Base-by-base conservation (phyloP, 768 basidiomycete species). In the Pleurotus platypus region DNA sequence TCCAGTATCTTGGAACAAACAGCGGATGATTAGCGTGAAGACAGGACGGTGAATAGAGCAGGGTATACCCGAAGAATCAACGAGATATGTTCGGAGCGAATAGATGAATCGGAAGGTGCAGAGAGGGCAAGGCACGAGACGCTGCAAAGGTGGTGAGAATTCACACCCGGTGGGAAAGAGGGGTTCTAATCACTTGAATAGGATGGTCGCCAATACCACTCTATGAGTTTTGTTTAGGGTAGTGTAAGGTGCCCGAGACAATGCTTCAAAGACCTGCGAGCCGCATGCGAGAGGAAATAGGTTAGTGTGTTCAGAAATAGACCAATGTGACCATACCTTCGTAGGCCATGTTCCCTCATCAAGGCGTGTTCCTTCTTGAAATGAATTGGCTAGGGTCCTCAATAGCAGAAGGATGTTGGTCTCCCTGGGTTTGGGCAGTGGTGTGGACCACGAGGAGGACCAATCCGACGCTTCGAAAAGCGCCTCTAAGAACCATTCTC, bases 371-470 rank as follows among this genome's bases (percentile, higher is more conserved):
- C 75, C 78, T 2, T 86, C 86, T 62, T 86, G 81, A 66, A 94
- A 86, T 35, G 79, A 72, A 69, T 99, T 99, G 24, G 90, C 85
- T 37, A 97, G 63, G 0, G 85, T 87, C 35, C 95, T 81, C 49
- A 97, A 74, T 1, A 89, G 76, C 22, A 99, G 78, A 58, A 96
- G 75, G 1, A 87, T 78, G 65, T 98, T 98, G 15, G 88, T 96
- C 67, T 97, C 94, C 57, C 86, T 77, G 5, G 84, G 69, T 70
- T 93, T 97, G 3, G 76, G 69, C 37, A 88, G 67, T 0, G 86
- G 77, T n/a, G 70, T 67, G 26, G 74, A 64, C 80, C 84, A 84
- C 1, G 82, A 75, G 27, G 75, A 51, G 67, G 59, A 66, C 86
- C 89, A 91, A 49, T 88, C 86, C 2, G 86, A 81, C 12, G 85